Conservation (phyloP, 306 rosid species). For the Alnus rubra region DNA sequence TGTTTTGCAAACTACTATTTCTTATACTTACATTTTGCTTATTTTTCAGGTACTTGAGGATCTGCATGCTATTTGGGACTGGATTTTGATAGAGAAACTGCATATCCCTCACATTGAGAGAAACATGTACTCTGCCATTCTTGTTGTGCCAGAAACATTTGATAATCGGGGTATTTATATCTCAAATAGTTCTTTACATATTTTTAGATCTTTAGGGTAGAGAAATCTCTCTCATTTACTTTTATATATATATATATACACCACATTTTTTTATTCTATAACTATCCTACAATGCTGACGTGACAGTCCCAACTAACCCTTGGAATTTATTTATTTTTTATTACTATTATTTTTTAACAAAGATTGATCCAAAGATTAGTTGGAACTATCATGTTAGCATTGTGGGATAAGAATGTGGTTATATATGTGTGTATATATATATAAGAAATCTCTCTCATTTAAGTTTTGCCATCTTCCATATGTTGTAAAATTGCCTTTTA, state of each 20-base stretch:
- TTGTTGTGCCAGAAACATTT: conserved; percentile 88
- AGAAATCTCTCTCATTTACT: not conserved
- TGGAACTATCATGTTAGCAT: too few species aligned
- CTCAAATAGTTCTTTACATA: conserved; percentile 10
- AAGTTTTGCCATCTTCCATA: not conserved
- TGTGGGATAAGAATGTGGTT: too few species aligned
- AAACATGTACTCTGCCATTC: conserved; percentile 77
- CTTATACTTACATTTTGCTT: conserved; percentile 29
- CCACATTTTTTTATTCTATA: too few species aligned
- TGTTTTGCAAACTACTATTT: not conserved
- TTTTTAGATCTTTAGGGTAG: not conserved
- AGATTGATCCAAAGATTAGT: too few species aligned
- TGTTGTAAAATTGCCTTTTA: not conserved
- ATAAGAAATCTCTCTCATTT: not conserved
- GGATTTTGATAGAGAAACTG: conserved; percentile 81
- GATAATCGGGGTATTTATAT: conserved; percentile 73
- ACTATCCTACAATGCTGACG: too few species aligned
- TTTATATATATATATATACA: too few species aligned
- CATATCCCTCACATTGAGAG: conserved; percentile 74
- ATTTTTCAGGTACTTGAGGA: conserved; percentile 77
- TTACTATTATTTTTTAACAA: too few species aligned
- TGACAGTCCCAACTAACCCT: too few species aligned
- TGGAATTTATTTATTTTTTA: too few species aligned
- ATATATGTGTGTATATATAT: too few species aligned
- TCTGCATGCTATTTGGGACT: conserved; percentile 84